Percentiles rank a stretch among this genome's conserved stretches.
phyloP scores from a whole-genome alignment of 176 grass and related monocot species.

The Ananas comosus region DNA sequence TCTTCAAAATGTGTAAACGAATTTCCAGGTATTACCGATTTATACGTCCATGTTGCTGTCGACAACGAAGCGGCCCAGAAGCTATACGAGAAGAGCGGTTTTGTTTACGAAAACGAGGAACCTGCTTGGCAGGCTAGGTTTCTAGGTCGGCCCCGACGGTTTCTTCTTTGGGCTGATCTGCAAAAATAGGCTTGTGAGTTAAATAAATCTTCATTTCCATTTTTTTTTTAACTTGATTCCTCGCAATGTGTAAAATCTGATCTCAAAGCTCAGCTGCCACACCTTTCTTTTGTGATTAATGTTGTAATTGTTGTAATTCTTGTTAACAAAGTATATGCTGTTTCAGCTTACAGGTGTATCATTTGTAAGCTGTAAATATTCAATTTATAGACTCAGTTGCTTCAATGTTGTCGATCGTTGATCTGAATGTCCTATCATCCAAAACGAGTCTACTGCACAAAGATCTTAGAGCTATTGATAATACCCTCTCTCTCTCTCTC shows the following conservation, averaged over 20 bases:
- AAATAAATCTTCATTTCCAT: not conserved
- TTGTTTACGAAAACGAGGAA: slow-evolving; percentile 88
- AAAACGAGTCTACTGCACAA: no score
- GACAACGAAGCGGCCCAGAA: slow-evolving; percentile 70
- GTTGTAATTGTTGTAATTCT: no score
- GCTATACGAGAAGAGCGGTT: slow-evolving; percentile 77
- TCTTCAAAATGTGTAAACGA: not conserved
- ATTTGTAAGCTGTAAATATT: no score
- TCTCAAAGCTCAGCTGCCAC: not conserved
- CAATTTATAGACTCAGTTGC: no score
- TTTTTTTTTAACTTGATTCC: not conserved
- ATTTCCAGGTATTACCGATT: slow-evolving; percentile 76
- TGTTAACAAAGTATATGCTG: no score
- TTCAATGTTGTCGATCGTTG: no score
- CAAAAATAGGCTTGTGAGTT: slow-evolving; percentile 18
- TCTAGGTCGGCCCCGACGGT: slow-evolving; percentile 64
- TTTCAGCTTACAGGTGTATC: no score
- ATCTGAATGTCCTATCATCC: no score
- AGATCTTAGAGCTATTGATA: no score
- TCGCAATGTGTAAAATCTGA: not conserved
- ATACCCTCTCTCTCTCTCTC: not conserved
- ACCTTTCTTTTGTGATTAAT: no score
- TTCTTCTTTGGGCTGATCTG: slow-evolving; percentile 84
- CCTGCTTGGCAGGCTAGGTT: slow-evolving; percentile 75
- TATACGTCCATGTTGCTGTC: slow-evolving; percentile 93